Percentiles rank a stretch among this genome's conserved stretches.
phyloP scores from a whole-genome alignment of 331 rosid genomes.

The Dryas integrifolia region DNA sequence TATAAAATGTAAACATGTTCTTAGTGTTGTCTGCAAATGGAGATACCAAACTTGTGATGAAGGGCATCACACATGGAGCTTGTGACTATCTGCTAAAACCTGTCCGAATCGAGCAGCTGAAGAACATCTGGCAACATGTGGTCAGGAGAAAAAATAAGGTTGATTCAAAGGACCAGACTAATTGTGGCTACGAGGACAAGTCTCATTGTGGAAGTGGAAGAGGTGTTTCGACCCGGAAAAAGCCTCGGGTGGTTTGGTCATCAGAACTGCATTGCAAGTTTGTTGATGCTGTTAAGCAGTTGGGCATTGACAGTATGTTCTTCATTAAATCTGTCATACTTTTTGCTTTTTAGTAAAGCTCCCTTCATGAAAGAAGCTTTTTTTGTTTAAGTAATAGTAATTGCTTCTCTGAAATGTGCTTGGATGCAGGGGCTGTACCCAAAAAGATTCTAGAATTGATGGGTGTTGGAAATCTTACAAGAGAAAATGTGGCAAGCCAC shows the following conservation, averaged over 20 bases:
- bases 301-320: constrained; percentile 92
- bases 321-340: constrained; percentile 5
- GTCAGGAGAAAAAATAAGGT: constrained; percentile 64
- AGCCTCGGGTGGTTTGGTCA: constrained; percentile 99
- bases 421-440: constrained; percentile 90
- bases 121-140: constrained; percentile 99
- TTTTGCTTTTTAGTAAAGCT: background rate
- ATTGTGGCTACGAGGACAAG: constrained; percentile 46
- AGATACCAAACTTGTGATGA: constrained; percentile 83
- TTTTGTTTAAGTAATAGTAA: background rate
- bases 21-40: constrained; percentile 90
- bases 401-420: constrained; percentile 3
- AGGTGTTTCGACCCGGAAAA: constrained; percentile 72
- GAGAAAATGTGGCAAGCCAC: constrained; percentile 99
- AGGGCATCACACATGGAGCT: constrained; percentile 96
- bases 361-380: background rate
- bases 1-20: constrained; percentile 31
- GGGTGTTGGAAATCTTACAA: constrained; percentile 89
- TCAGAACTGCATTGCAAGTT: constrained; percentile 90
- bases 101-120: constrained; percentile 84
- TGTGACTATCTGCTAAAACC: constrained; percentile 96
- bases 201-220: constrained; percentile 36
- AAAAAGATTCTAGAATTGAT: constrained; percentile 90
- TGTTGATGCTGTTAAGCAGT: constrained; percentile 85
- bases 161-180: constrained; percentile 60